Conservation (phyloP, 2,329 filamentous ascomycete species). For the Sclerotinia nivalis region DNA sequence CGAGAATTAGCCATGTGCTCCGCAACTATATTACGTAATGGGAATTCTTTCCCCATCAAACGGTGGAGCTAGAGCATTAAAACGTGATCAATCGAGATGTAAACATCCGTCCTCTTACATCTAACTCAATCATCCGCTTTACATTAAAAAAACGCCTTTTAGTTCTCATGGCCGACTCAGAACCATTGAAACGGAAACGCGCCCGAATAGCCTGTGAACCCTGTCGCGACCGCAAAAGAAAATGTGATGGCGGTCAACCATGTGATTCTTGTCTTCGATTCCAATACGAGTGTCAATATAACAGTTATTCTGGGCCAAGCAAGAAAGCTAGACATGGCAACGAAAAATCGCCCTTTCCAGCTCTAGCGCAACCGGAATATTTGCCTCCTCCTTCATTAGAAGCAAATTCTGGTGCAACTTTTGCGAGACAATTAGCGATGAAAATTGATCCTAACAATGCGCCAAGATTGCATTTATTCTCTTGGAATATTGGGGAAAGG, state of each 20-base stretch:
- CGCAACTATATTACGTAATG: background rate
- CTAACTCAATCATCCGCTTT: background rate
- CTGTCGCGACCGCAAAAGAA: slow-evolving; percentile 19
- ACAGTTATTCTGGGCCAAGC: background rate
- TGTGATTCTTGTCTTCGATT: slow-evolving; percentile 15
- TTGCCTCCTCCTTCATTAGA: slow-evolving; percentile 1
- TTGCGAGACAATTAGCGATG: background rate
- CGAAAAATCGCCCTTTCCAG: background rate
- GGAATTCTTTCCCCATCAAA: background rate
- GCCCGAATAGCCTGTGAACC: slow-evolving; percentile 20
- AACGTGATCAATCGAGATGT: background rate
- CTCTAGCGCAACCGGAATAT: background rate
- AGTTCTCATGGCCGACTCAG: background rate
- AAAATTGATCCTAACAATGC: slow-evolving; percentile 32
- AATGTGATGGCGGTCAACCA: slow-evolving; percentile 15
- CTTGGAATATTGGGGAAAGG: slow-evolving; percentile 42
- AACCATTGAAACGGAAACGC: slow-evolving; percentile 12
- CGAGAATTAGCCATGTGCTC: background rate
- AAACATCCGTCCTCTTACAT: background rate
- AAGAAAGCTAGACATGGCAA: background rate
- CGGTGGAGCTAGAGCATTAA: background rate
- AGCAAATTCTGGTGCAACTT: slow-evolving; percentile 7
- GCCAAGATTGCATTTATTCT: slow-evolving; percentile 43
- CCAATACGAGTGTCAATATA: slow-evolving; percentile 10
- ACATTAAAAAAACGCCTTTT: background rate